Evolutionary conservation across 2,329 filamentous ascomycete species (phyloP), one percentile per base, ranked within the genome.

Genomic region (Achaetomium macrosporum): DNA sequence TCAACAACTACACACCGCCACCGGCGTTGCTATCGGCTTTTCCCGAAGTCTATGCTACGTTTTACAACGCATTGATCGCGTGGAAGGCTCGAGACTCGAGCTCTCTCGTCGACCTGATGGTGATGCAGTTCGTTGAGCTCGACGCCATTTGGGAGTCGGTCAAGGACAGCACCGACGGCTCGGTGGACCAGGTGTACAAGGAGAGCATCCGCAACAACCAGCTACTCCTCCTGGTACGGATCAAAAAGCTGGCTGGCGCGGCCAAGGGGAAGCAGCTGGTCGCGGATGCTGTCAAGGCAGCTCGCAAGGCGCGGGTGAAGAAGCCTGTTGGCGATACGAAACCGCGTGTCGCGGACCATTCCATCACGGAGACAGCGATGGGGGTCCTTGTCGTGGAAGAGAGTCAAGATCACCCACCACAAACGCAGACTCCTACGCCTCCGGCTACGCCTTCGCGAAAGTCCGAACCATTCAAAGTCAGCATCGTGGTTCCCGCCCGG

Each of bases 71-170:
- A 1, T 91, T 93, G 64, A 87, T 88, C 55, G 83, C 87, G 3
- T 93, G 88, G 88, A 90, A 91, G 68, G 84, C 88, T 1, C 81
- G 87, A 48, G 88, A 92, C 65, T 88, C 87, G 0, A 84, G 84
- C 50, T 84, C 87, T 0, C 73, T 93, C 5, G 82, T 92, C 48
- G 86, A 91, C 62, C 85, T 89, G 51, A 91, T 93, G 88, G 77
- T 92, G n/a, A 79, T 88, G 63, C 87, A 90, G 59, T 91, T 92
- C 67, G 87, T 91, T 16, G 88, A 90, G 65, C 78, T 93, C 2
- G 88, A 93, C 63, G 85, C 85, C 35, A 92, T 92, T 44, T 87
- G 87, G 76, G 86, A 90, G 65, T 88, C 85, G 2, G 87, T 93
- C 65, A 90, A 90, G 66, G 84, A 90, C 61, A 84, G 84, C 48